Evolutionary conservation across 2,329 filamentous ascomycete genomes (phyloP).

Genomic region (Aplosporella prunicola): DNA sequence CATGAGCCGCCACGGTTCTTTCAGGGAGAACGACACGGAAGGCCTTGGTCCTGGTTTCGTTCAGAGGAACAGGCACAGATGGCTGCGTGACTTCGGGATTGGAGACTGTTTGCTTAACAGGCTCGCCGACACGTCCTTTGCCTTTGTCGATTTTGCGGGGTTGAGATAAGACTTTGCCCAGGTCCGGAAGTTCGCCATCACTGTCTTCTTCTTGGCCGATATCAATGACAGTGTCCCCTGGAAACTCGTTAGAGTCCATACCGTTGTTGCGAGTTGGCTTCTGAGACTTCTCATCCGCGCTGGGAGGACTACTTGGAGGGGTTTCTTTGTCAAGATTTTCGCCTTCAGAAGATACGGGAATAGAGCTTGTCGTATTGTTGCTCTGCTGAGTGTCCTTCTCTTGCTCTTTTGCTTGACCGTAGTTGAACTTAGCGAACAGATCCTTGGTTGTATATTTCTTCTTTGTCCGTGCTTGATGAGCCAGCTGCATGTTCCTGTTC

Average conservation of each 20-base stretch:
- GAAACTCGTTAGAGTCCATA: background rate
- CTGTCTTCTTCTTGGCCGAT: constrained; percentile 7
- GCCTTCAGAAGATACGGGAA: constrained; percentile 55
- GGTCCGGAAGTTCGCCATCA: constrained; percentile 19
- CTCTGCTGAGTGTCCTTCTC: background rate
- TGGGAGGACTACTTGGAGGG: constrained; percentile 38
- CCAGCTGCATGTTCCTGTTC: constrained; percentile 79
- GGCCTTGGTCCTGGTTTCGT: background rate
- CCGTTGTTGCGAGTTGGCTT: background rate
- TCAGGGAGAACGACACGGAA: constrained; percentile 5
- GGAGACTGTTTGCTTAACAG: too few species aligned
- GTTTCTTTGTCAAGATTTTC: constrained; percentile 29
- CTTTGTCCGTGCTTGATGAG: constrained; percentile 75
- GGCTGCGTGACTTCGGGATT: background rate
- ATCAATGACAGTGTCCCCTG: constrained; percentile 7
- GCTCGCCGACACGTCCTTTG: constrained; percentile 54
- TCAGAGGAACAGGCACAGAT: background rate
- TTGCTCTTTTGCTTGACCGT: constrained; percentile 34
- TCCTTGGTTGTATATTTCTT: constrained; percentile 82
- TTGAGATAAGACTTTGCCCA: constrained; percentile 22
- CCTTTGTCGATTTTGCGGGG: constrained; percentile 42
- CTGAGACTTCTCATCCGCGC: constrained; percentile 12
- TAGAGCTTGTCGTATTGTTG: constrained; percentile 7
- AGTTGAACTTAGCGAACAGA: constrained; percentile 78
- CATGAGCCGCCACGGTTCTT: background rate